Percentiles rank a stretch among this genome's conserved stretches.
phyloP scores from a whole-genome alignment of 2,329 filamentous ascomycete species.

The Botrytis deweyae region DNA sequence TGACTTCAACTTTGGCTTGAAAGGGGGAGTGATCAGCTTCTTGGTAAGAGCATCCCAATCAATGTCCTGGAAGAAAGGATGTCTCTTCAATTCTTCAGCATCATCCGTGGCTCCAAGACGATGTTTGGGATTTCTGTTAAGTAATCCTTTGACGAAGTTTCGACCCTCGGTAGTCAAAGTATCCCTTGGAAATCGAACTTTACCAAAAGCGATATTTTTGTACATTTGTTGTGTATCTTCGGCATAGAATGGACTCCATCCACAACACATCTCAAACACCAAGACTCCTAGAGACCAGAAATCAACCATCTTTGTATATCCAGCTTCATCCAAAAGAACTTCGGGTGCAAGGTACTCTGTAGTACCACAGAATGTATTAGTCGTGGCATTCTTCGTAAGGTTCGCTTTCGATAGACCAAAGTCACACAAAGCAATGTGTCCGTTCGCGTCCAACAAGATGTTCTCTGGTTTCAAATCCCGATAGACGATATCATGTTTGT shows the following conservation, averaged over 20 bases:
- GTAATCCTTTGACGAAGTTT: slow-evolving; percentile 95
- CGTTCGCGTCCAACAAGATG: slow-evolving; percentile 93
- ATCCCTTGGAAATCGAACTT: slow-evolving; percentile 93
- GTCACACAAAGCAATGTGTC: slow-evolving; percentile 95
- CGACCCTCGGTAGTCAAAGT: slow-evolving; percentile 91
- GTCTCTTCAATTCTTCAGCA: slow-evolving; percentile 89
- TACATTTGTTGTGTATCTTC: slow-evolving; percentile 99
- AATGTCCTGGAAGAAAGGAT: slow-evolving; percentile 91
- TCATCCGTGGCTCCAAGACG: slow-evolving; percentile 87
- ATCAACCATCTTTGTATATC: slow-evolving; percentile 99
- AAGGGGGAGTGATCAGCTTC: slow-evolving; percentile 92
- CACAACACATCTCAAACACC: slow-evolving; percentile 99
- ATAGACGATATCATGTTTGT: slow-evolving; percentile 97
- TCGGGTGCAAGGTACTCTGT: slow-evolving; percentile 97
- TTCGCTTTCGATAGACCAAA: slow-evolving; percentile 98
- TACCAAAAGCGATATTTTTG: slow-evolving; percentile 99
- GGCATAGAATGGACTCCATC: slow-evolving; percentile 98
- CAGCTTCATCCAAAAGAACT: slow-evolving; percentile 90
- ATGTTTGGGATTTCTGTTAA: slow-evolving; percentile 97
- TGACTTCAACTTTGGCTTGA: slow-evolving; percentile 95
- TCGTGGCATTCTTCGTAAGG: slow-evolving; percentile 93
- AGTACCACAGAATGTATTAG: slow-evolving; percentile 97
- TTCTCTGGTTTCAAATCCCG: slow-evolving; percentile 97
- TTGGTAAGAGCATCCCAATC: slow-evolving; percentile 86
- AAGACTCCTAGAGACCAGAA: slow-evolving; percentile 98